phyloP scores from a whole-genome alignment of 306 rosid species.

The Inga oerstediana region DNA sequence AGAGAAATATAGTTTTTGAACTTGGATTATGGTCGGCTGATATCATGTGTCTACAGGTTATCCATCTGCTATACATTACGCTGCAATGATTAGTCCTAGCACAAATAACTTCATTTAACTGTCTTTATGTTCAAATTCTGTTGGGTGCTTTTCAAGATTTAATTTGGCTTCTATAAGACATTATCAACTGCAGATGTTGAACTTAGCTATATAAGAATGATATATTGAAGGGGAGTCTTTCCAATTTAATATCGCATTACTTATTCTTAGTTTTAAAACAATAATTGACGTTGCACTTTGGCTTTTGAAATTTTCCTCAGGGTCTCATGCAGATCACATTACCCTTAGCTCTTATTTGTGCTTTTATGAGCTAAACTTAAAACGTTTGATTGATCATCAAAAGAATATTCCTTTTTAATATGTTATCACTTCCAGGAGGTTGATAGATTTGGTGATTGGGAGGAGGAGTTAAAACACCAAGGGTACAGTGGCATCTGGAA shows the following conservation, averaged over 20 bases:
- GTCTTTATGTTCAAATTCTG: slow-evolving; percentile 17
- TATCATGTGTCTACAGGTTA: slow-evolving; percentile 94
- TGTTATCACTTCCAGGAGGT: slow-evolving; percentile 71
- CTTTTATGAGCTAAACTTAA: neutral
- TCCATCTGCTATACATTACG: slow-evolving; percentile 26
- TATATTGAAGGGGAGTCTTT: slow-evolving; percentile 7
- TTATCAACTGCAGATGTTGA: slow-evolving; percentile 14
- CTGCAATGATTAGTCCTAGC: slow-evolving; percentile 21
- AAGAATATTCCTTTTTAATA: slow-evolving; percentile 16
- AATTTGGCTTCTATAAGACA: slow-evolving; percentile 20
- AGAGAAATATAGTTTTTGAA: slow-evolving; percentile 66
- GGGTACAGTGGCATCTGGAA: slow-evolving; percentile 91
- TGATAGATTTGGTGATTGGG: slow-evolving; percentile 78
- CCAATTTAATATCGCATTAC: slow-evolving; percentile 2
- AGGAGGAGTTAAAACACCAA: slow-evolving; percentile 63
- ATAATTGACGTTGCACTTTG: neutral
- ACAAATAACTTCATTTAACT: slow-evolving; percentile 8
- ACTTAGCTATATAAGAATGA: slow-evolving; percentile 22
- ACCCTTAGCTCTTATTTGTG: slow-evolving; percentile 8
- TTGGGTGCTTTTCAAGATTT: slow-evolving; percentile 22
- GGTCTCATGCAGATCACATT: neutral
- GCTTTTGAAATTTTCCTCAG: neutral
- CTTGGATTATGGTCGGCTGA: slow-evolving; percentile 90
- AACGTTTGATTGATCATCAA: slow-evolving; percentile 23
- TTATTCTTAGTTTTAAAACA: neutral